These are phyloP conservation scores for Coprinopsis marcescibilis DNA, from an alignment of 768 basidiomycete genomes.

Conservation along the genomic window DNA sequence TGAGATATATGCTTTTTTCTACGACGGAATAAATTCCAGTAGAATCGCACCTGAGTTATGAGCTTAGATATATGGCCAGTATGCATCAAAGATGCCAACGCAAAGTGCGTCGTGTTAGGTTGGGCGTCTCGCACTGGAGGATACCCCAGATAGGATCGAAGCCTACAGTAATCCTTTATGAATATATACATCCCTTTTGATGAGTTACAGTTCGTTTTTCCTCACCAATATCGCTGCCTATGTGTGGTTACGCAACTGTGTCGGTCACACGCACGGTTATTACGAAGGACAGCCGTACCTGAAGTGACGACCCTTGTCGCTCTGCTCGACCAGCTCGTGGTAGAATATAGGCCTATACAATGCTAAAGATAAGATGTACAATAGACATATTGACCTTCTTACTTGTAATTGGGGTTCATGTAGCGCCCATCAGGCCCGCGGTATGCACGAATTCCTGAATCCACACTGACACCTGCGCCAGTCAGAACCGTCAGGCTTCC, in stretches of 20 bases:
- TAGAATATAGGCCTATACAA: slow-evolving; percentile 61
- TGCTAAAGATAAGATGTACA: neutral
- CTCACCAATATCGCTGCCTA: slow-evolving; percentile 81
- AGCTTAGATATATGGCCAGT: slow-evolving; percentile 52
- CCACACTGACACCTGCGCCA: slow-evolving; percentile 92
- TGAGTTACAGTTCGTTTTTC: too few species aligned
- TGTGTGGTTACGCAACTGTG: neutral
- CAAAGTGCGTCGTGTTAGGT: slow-evolving; percentile 87
- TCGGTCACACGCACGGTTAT: neutral
- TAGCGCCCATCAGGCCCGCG: slow-evolving; percentile 81
- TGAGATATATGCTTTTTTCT: neutral
- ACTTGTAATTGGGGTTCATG: slow-evolving; percentile 90
- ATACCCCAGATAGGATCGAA: slow-evolving; percentile 81
- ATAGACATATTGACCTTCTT: slow-evolving; percentile 14
- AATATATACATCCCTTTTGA: neutral
- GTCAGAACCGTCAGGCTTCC: slow-evolving; percentile 77
- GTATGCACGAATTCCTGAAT: slow-evolving; percentile 94
- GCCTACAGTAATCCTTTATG: slow-evolving; percentile 35
- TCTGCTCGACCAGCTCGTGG: slow-evolving; percentile 74
- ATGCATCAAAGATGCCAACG: slow-evolving; percentile 77
- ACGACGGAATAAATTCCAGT: too few species aligned
- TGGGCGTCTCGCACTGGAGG: slow-evolving; percentile 75
- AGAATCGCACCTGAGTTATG: slow-evolving; percentile 64
- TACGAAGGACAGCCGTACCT: slow-evolving; percentile 38
- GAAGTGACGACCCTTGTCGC: slow-evolving; percentile 61